Evolutionary conservation across 768 basidiomycete species (phyloP).

Genomic region (Tulasnella calospora): DNA sequence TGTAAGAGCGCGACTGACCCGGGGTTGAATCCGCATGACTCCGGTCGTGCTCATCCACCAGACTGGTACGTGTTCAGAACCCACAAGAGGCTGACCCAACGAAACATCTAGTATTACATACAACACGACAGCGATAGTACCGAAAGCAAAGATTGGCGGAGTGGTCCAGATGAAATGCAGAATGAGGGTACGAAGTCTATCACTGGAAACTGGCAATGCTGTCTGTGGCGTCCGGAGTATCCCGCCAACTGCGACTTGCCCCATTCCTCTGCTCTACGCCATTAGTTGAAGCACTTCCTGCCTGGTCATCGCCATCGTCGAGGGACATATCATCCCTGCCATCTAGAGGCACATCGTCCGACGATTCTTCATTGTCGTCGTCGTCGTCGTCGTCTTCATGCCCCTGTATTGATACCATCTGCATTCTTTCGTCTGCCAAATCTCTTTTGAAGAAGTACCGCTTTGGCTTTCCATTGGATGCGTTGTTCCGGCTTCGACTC

Average conservation of each 20-base stretch:
- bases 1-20: background rate
- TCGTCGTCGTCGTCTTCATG: background rate
- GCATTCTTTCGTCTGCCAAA: background rate
- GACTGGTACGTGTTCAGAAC: background rate
- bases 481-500: background rate
- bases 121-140: background rate
- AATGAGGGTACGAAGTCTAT: background rate
- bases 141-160: background rate
- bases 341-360: background rate
- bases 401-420: background rate
- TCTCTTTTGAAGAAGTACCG: slow-evolving; percentile 18
- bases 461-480: slow-evolving; percentile 4
- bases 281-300: background rate
- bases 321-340: background rate
- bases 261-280: background rate
- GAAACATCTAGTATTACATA: background rate
- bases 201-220: slow-evolving; percentile 1
- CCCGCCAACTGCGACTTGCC: background rate
- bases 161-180: too few species aligned
- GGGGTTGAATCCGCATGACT: background rate
- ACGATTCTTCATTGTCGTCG: background rate
- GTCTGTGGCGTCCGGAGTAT: background rate
- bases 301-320: background rate
- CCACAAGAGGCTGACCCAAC: background rate
- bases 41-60: background rate